Evolutionary conservation across 2,329 filamentous ascomycete genomes (phyloP), one percentile per base, ranked within the genome.

Genomic region (Daldinia sp.): DNA sequence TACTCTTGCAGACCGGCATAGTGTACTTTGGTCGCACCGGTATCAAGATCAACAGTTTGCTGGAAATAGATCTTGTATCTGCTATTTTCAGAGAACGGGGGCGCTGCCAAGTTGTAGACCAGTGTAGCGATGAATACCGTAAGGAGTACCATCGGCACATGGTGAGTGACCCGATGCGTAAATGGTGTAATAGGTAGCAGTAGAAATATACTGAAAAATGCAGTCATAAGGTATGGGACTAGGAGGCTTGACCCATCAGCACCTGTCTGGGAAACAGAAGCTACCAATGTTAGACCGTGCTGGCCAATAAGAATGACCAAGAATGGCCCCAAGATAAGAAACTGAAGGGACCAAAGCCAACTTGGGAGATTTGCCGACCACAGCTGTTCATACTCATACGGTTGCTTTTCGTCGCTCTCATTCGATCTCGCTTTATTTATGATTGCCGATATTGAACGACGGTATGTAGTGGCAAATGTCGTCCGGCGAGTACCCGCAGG

Each of bases 341-440:
- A 91, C 75, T 99, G 94, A 18, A 97, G 74, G 46, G 96, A 80
- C 96, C 96, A 99, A 18, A 92, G 90, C 92, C 92, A 98, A 50
- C 86, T 88, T 0, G 93, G 93, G 60, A 98, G 82, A 41, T 86
- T 86, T 3, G 87, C 87, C 58, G 93, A 97, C 96, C 96, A 99
- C 13, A 86, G 82, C 79, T 98, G 96, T 77, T 98, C 96, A 60
- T 88, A 82, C 12, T 87, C 87, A 76, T 90, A 94, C 0, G 85
- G 81, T 61, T 81, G 74, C 1, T 63, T 64, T 26, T 66, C 74
- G 37, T 70, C 68, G 65, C 64, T 76, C 69, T 72, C 69, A 62
- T 72, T 33, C 20, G 56, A 41, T 28, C 28, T 75, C 6, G 80
- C 80, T 74, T 76, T 78, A 46, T 74, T 79, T 57, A 69, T 74